A percentile compares a stretch with the other conserved stretches of the same genome.
Conservation (phyloP, 2,329 filamentous ascomycete genomes). For the Colletotrichum eleusines region DNA sequence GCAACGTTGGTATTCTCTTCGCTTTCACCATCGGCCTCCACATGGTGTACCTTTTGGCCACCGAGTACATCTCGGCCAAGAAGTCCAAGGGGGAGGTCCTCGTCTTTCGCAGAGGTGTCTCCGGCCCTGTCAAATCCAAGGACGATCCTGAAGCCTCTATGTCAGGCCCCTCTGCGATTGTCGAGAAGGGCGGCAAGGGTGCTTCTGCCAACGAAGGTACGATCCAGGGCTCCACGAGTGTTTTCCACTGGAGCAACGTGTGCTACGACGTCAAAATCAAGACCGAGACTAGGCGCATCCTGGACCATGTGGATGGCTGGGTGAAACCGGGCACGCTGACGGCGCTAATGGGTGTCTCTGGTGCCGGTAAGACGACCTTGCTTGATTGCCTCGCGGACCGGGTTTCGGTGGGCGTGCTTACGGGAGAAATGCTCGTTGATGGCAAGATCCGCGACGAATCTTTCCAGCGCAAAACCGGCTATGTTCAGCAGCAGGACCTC, state of each 20-base stretch:
- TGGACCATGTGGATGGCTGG: constrained; percentile 78
- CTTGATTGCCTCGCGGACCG: constrained; percentile 72
- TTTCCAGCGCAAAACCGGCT: constrained; percentile 77
- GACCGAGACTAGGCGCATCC: constrained; percentile 71
- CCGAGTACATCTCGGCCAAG: constrained; percentile 59
- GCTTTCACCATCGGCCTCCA: constrained; percentile 63
- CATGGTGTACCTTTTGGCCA: constrained; percentile 61
- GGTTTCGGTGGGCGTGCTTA: constrained; percentile 76
- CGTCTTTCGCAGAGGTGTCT: constrained; percentile 64
- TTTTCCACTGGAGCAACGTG: constrained; percentile 77
- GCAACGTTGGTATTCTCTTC: constrained; percentile 69
- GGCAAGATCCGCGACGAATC: constrained; percentile 72
- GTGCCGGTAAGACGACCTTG: constrained; percentile 63
- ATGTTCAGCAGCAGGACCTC: constrained; percentile 74
- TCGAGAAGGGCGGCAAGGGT: constrained; percentile 35
- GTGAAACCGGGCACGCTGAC: constrained; percentile 77
- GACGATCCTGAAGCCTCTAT: constrained; percentile 35
- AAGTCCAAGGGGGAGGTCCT: constrained; percentile 73
- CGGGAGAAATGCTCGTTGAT: constrained; percentile 75
- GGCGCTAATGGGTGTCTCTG: constrained; percentile 65
- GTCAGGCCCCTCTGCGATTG: constrained; percentile 34
- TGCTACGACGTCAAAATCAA: constrained; percentile 77
- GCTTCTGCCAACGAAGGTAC: constrained; percentile 21
- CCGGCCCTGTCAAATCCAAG: constrained; percentile 29
- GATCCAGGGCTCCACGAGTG: constrained; percentile 64